Conservation (phyloP, 306 rosid genomes). For the Alnus rubra region DNA sequence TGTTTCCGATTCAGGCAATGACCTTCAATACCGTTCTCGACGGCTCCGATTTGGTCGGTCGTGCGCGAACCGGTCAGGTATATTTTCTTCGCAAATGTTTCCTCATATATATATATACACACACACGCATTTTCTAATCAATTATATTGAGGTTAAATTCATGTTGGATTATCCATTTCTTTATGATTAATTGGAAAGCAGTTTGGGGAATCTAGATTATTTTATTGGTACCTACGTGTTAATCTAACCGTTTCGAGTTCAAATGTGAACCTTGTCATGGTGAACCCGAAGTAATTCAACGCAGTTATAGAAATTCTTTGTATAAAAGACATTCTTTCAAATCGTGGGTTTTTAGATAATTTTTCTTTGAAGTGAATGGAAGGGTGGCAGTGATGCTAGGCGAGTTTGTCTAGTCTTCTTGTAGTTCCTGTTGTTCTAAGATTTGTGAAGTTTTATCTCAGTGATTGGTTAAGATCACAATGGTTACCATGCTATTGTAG, state of each 20-base stretch:
- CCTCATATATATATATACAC: too few species aligned
- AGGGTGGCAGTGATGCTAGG: background rate
- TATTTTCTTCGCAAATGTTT: background rate
- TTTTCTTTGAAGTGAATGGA: background rate
- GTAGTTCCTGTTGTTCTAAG: background rate
- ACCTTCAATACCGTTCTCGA: constrained; percentile 66
- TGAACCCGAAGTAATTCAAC: background rate
- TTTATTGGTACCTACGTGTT: background rate
- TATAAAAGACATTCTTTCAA: background rate
- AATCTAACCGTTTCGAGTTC: background rate
- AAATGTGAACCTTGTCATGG: background rate
- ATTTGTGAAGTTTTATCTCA: background rate
- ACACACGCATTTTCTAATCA: background rate
- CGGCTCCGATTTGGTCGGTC: constrained; percentile 88
- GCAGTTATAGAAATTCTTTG: background rate
- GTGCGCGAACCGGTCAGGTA: constrained; percentile 99
- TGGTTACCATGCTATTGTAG: background rate
- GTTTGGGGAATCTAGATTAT: background rate
- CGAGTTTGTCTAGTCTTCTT: background rate
- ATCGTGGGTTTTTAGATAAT: background rate
- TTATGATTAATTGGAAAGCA: background rate
- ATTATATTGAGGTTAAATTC: too few species aligned
- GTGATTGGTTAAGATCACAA: background rate
- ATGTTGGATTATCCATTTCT: too few species aligned
- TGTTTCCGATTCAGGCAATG: constrained; percentile 94